Conservation (phyloP, 2,329 filamentous ascomycete species). For the Magnaporthales sp. region DNA sequence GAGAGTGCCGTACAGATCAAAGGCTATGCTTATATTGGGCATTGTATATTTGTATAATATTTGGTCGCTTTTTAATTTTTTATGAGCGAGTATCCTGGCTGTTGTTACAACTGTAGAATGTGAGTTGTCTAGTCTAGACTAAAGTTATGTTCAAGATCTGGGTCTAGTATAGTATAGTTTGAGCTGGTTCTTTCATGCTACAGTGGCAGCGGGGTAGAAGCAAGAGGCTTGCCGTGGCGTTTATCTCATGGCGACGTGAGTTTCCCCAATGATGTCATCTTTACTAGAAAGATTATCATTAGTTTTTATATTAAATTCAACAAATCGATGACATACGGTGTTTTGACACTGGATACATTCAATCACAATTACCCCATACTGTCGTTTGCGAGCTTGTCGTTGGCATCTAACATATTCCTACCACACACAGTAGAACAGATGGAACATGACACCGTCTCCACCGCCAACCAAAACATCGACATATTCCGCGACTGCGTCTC, state of each 20-base stretch:
- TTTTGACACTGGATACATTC: neutral
- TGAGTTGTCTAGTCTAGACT: too few species aligned
- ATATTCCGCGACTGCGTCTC: constrained; percentile 70
- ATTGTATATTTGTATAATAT: constrained; percentile 9
- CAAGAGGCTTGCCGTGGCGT: neutral
- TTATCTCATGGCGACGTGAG: neutral
- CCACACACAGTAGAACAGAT: neutral
- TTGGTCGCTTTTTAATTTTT: neutral
- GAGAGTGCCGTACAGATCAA: constrained; percentile 69
- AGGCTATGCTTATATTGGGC: constrained; percentile 47
- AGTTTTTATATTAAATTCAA: neutral
- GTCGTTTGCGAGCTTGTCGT: neutral
- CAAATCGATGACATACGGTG: neutral
- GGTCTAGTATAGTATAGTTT: neutral
- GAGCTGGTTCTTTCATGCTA: neutral
- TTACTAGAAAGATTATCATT: neutral
- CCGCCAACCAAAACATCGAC: constrained; percentile 45
- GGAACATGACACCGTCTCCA: constrained; percentile 9
- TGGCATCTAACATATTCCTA: neutral
- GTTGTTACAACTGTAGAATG: neutral
- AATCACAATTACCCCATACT: neutral
- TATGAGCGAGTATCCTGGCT: neutral
- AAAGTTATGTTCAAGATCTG: neutral
- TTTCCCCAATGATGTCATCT: neutral
- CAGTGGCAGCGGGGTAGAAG: neutral